These are phyloP conservation scores for Corylus heterophylla DNA, from an alignment of 306 rosid genomes.

Conservation along the genomic window DNA sequence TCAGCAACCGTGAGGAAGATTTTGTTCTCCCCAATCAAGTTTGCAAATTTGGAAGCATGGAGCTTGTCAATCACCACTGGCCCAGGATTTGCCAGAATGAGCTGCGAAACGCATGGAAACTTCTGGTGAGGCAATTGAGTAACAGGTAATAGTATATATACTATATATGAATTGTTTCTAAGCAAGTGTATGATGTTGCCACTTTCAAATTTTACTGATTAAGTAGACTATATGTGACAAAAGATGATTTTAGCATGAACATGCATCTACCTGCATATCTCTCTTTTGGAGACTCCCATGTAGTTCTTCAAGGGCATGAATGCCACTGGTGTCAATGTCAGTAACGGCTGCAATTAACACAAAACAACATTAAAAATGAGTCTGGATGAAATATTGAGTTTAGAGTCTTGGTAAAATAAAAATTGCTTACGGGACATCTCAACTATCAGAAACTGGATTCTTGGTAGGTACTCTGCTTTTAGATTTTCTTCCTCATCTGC, in stretches of 20 bases:
- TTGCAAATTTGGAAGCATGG: conserved; percentile 52
- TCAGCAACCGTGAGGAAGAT: conserved; percentile 88
- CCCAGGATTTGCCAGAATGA: conserved; percentile 90
- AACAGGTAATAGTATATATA: neutral
- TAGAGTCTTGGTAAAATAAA: neutral
- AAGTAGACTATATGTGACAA: neutral
- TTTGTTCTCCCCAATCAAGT: conserved; percentile 64
- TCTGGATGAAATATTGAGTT: conserved; percentile 6
- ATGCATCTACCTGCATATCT: conserved; percentile 58
- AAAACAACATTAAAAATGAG: conserved; percentile 10
- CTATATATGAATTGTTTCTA: too few species aligned
- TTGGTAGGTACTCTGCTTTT: conserved; percentile 50
- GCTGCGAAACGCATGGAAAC: conserved; percentile 46
- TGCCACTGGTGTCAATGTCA: conserved; percentile 94
- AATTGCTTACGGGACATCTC: conserved; percentile 88
- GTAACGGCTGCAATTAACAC: conserved; percentile 64
- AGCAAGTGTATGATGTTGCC: neutral
- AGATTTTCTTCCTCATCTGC: conserved; percentile 66
- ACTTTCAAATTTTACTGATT: neutral
- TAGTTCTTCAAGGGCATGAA: conserved; percentile 89
- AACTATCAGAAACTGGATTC: conserved; percentile 71
- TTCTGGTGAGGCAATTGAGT: conserved; percentile 40
- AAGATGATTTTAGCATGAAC: neutral
- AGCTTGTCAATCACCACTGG: conserved; percentile 77
- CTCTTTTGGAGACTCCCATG: conserved; percentile 69